These are phyloP conservation scores for Austroboletus niveus DNA, from an alignment of 1,284 basidiomycete genomes.

Conservation along the genomic window DNA sequence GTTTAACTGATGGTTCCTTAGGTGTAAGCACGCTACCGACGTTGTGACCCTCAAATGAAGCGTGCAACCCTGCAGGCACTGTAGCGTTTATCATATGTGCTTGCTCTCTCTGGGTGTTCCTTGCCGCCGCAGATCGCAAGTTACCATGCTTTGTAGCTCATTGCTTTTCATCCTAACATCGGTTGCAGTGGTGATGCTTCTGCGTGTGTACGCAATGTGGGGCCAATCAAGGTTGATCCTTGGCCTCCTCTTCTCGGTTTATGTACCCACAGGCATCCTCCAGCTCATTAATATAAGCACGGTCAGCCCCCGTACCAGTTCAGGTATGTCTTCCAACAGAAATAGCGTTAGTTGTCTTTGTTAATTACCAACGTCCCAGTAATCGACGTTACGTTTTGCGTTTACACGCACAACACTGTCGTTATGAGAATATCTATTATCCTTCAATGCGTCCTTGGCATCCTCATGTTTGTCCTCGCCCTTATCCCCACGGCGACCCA, in stretches of 20 bases:
- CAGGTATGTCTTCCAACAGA: neutral
- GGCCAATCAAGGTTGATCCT: neutral
- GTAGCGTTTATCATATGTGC: neutral
- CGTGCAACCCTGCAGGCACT: neutral
- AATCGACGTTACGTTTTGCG: neutral
- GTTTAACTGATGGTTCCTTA: neutral
- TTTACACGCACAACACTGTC: neutral
- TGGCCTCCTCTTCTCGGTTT: neutral
- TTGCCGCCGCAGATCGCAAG: neutral
- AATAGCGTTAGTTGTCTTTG: neutral
- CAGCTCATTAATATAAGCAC: neutral
- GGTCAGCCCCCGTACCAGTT: neutral
- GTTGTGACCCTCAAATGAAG: neutral
- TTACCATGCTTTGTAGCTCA: neutral
- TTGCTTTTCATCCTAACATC: neutral
- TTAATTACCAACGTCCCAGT: neutral
- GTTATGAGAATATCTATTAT: neutral
- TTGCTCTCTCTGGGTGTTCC: neutral
- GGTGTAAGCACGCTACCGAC: neutral
- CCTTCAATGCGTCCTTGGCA: neutral
- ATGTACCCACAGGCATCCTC: neutral
- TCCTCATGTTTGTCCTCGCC: neutral
- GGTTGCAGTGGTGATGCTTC: neutral
- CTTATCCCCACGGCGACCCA: neutral
- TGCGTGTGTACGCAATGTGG: conserved; percentile 4